These are phyloP conservation scores for Lagenidium giganteum DNA, from an alignment of 352 stramenopile genomes.

Conservation along the genomic window DNA sequence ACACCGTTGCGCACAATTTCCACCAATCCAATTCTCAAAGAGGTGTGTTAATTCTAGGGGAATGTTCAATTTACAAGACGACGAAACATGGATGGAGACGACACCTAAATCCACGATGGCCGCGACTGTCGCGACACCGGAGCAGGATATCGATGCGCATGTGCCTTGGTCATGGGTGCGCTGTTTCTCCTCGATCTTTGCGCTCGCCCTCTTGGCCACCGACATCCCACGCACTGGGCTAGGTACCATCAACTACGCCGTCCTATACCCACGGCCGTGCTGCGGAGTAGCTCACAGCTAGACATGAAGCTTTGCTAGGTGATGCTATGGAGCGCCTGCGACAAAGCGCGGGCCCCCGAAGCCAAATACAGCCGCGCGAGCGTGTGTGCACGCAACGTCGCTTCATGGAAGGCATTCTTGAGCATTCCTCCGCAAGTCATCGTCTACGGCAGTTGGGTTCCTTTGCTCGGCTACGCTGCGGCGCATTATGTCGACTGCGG, in stretches of 20 bases:
- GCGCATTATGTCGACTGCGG: conserved; percentile 11
- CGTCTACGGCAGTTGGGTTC: conserved; percentile 19
- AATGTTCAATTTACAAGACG: too few relatives aligned
- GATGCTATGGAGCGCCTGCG: conserved; percentile 1
- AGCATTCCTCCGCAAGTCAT: conserved; percentile 17
- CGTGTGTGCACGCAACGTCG: neutral
- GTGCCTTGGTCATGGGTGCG: conserved; percentile 24
- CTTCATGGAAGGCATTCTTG: neutral
- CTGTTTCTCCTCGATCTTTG: conserved; percentile 21
- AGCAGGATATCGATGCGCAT: conserved; percentile 21
- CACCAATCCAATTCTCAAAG: too few relatives aligned
- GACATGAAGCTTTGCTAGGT: neutral
- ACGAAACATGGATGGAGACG: too few relatives aligned
- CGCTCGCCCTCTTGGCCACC: conserved; percentile 1
- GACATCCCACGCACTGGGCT: conserved; percentile 19
- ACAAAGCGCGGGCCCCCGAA: too few relatives aligned
- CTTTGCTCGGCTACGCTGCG: conserved; percentile 3
- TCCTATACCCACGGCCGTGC: too few relatives aligned
- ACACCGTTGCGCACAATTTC: too few relatives aligned
- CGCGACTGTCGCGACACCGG: too few relatives aligned
- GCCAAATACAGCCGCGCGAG: too few relatives aligned
- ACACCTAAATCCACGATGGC: too few relatives aligned
- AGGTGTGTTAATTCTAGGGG: too few relatives aligned
- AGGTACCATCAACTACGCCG: too few relatives aligned
- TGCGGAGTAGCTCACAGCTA: too few relatives aligned